phyloP scores from a whole-genome alignment of 352 stramenopile genomes.

The Peronospora belbahrii region DNA sequence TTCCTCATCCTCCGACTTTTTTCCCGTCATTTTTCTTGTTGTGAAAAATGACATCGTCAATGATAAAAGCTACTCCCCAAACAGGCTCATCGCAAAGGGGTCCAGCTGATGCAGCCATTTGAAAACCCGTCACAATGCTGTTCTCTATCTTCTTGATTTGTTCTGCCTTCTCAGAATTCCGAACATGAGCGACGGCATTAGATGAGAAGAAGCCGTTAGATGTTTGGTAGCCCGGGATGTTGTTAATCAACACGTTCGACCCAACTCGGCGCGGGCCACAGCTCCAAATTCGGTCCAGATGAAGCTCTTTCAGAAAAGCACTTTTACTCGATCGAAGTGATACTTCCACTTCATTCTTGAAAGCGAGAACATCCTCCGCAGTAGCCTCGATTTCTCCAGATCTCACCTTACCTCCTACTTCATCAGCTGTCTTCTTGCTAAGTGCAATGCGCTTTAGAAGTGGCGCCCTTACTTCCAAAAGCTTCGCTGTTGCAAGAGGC shows the following conservation, averaged over 20 bases:
- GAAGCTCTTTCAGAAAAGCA: conserved; percentile 46
- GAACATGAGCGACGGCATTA: neutral
- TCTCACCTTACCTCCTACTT: conserved; percentile 7
- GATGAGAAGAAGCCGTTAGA: conserved; percentile 13
- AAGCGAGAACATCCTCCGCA: conserved; percentile 14
- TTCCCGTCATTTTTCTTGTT: conserved; percentile 27
- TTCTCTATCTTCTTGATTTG: conserved; percentile 62
- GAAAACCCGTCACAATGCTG: conserved; percentile 77
- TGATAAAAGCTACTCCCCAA: conserved; percentile 83
- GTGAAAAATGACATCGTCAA: conserved; percentile 72
- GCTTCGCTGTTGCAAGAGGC: conserved; percentile 42
- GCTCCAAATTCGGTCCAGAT: conserved; percentile 58
- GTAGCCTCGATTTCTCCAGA: conserved; percentile 6
- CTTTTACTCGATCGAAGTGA: conserved; percentile 40
- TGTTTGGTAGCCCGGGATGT: conserved; percentile 39
- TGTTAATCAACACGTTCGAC: conserved; percentile 75
- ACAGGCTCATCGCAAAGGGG: conserved; percentile 88
- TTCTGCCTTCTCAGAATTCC: conserved; percentile 17
- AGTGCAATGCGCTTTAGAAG: conserved; percentile 34
- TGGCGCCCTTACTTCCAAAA: conserved; percentile 70
- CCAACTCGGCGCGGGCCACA: conserved; percentile 64
- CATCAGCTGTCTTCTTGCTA: conserved; percentile 24
- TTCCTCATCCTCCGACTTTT: conserved; percentile 17
- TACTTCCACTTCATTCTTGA: conserved; percentile 38
- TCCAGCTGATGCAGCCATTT: conserved; percentile 69